phyloP scores from a whole-genome alignment of 2,329 filamentous ascomycete genomes.

The Tolypocladium amazonense region DNA sequence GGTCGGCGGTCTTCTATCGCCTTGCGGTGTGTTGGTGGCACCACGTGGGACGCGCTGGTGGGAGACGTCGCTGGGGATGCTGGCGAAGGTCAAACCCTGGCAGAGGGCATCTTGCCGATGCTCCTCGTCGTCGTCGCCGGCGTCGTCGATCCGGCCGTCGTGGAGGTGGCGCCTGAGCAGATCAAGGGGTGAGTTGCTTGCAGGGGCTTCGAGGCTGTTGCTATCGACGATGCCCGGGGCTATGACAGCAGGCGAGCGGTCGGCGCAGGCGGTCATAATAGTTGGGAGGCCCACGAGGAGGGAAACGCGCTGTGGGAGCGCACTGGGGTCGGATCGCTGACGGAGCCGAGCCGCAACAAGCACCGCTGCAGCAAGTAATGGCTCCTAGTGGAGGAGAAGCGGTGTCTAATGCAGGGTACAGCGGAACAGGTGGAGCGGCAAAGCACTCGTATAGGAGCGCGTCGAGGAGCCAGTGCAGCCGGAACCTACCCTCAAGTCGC shows the following conservation, averaged over 20 bases:
- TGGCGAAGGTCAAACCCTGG: conserved; percentile 17
- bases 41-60: conserved; percentile 16
- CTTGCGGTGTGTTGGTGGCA: conserved; percentile 13
- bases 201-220: background rate
- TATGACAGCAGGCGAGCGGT: conserved; percentile 5
- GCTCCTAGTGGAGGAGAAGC: background rate
- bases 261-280: conserved; percentile 7
- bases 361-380: background rate
- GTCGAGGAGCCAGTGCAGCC: too few relatives aligned
- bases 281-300: background rate
- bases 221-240: background rate
- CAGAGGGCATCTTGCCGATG: conserved; percentile 5
- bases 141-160: background rate
- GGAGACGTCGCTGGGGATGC: conserved; percentile 15
- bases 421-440: background rate
- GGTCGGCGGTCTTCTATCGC: background rate
- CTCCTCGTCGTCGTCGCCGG: background rate
- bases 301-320: background rate
- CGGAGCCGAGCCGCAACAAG: background rate
- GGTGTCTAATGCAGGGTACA: background rate
- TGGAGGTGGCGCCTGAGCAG: background rate
- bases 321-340: background rate
- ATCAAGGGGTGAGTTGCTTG: background rate
- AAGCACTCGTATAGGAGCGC: background rate
- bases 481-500: background rate